Percentiles rank a stretch among this genome's conserved stretches.
Evolutionary conservation across 2,329 filamentous ascomycete species (phyloP).

Genomic region (Mycosphaerella arachidis): DNA sequence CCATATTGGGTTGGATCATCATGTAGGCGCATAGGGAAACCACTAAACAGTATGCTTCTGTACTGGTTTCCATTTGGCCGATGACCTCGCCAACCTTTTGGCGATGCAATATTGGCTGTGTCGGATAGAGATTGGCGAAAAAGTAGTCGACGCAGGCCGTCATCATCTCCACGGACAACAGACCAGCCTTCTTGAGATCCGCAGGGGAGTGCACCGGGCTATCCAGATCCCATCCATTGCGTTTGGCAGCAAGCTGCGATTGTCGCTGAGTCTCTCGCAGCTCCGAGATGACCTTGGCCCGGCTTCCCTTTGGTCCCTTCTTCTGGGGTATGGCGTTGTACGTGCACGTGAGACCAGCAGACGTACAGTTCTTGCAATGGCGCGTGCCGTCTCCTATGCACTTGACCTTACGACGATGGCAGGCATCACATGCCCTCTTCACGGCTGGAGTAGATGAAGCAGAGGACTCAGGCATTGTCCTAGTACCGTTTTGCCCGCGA

Average conservation of each 20-base stretch:
- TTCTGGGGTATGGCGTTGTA: constrained; percentile 62
- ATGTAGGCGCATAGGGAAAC: constrained; percentile 49
- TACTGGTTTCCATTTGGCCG: constrained; percentile 46
- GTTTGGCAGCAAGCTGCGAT: constrained; percentile 41
- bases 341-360: constrained; percentile 57
- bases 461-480: constrained; percentile 19
- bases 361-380: constrained; percentile 59
- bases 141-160: constrained; percentile 56
- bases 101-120: constrained; percentile 57
- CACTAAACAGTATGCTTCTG: constrained; percentile 57
- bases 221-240: constrained; percentile 37
- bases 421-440: constrained; percentile 35
- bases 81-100: constrained; percentile 50
- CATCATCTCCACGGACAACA: constrained; percentile 49
- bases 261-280: constrained; percentile 51
- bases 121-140: constrained; percentile 60
- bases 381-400: constrained; percentile 48
- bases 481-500: constrained; percentile 8
- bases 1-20: constrained; percentile 48
- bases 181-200: constrained; percentile 44
- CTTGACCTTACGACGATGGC: constrained; percentile 49
- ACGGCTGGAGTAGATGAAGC: constrained; percentile 14
- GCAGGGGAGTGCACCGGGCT: constrained; percentile 38
- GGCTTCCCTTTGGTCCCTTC: constrained; percentile 59
- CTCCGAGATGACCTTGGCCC: constrained; percentile 60